Evolutionary conservation across 1,284 basidiomycete species (phyloP).

Genomic region (Moesziomyces sp.): DNA sequence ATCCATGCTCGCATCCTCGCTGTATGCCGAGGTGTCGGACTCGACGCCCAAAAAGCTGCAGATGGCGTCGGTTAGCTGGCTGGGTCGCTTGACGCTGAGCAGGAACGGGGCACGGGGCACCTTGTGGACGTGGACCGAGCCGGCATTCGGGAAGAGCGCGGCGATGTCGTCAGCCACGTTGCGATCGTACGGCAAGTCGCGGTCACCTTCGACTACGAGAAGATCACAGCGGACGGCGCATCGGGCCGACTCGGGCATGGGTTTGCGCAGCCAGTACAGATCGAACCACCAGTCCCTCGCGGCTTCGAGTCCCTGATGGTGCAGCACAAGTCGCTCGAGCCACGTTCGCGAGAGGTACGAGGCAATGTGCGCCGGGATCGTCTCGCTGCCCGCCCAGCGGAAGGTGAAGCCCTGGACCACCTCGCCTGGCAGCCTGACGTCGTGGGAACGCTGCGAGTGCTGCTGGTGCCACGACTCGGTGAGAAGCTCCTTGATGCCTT

Average conservation of each 20-base stretch:
- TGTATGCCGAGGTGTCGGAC: too few relatives aligned
- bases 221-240: slow-evolving; percentile 5
- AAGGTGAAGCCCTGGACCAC: slow-evolving; percentile 26
- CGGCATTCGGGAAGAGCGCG: slow-evolving; percentile 5
- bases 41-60: slow-evolving; percentile 3
- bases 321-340: slow-evolving; percentile 17
- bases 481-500: slow-evolving; percentile 24
- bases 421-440: slow-evolving; percentile 15
- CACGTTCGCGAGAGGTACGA: slow-evolving; percentile 18
- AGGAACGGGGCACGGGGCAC: slow-evolving; percentile 10
- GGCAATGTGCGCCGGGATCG: slow-evolving; percentile 16
- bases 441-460: slow-evolving; percentile 1
- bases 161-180: slow-evolving; percentile 11
- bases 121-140: background rate
- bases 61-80: slow-evolving; percentile 2
- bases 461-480: slow-evolving; percentile 7
- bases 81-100: slow-evolving; percentile 14
- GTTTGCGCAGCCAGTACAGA: slow-evolving; percentile 21
- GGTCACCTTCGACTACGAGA: slow-evolving; percentile 19
- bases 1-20: background rate
- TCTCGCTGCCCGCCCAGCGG: slow-evolving; percentile 28
- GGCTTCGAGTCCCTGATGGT: slow-evolving; percentile 6
- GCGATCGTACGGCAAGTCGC: slow-evolving; percentile 21
- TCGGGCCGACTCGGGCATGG: background rate
- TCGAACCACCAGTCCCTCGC: slow-evolving; percentile 36